Evolutionary conservation across 345 rosid species (phyloP), one percentile per base, ranked within the genome.

Genomic region (Hibiscus tridactylites): DNA sequence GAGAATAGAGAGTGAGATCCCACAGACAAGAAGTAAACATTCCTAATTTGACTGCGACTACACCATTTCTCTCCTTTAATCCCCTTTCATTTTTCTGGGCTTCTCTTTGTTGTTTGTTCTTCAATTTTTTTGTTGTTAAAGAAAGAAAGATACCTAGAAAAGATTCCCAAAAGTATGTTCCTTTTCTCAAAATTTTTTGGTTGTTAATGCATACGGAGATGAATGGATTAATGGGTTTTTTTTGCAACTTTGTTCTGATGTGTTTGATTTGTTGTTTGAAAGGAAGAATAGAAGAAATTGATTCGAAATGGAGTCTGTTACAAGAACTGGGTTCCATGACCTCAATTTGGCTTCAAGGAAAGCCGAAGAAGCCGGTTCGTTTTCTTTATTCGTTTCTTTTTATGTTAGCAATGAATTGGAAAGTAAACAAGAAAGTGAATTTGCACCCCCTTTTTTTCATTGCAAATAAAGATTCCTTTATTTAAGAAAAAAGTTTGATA

Each of bases 361-460:
- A 76, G 97, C 97, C 15, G 96, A 95, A 85, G 97, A 92, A 84
- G 85, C 94, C 71, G 97, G 97, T 91, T 52, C 19, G 82, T 64
- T 17, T 53, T 9, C 15, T 28, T n/a, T 42, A 7, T 9, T 52
- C 2, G 16, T 50, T 74, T 33, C 5, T 6, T 33, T 61, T 60
- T 29, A 49, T 57, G 54, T 62, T 60, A 50, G 37, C 50, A 50
- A 73, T 4, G 59, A 37, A n/a, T 65, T 50, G 68, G 3, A 63
- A 9, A 44, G 47, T 31, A 70, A 62, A 29, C 24, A 10, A 16
- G 5, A 4, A 56, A 46, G 68, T 65, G 29, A 42, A 13, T 76
- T 29, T 57, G 0, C 47, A 44, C 42, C 1, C 21, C 0, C 5
- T 6, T 21, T 54, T 66, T 76, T 44, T 42, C 9, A 12, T 26